A percentile compares a stretch with the other conserved stretches of the same genome.
Conservation (phyloP, 768 basidiomycete species). For the Botryobasidium botryosum region DNA sequence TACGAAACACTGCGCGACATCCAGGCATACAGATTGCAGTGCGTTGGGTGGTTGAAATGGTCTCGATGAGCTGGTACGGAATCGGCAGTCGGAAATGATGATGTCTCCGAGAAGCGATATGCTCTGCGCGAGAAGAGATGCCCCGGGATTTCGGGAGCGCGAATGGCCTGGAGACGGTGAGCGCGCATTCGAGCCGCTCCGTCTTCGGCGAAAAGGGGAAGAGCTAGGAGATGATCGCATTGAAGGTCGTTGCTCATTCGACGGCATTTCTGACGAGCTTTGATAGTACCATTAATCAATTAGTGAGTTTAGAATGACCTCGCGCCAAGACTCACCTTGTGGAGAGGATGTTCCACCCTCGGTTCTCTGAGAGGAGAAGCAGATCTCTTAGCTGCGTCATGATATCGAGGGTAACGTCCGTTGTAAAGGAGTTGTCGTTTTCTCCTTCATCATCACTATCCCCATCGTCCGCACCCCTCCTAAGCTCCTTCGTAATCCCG, state of each 20-base stretch:
- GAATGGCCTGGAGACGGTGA: conserved; percentile 14
- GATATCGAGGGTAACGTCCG: conserved; percentile 48
- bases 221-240: conserved; percentile 9
- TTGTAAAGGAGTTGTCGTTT: conserved; percentile 31
- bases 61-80: conserved; percentile 37
- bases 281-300: no score
- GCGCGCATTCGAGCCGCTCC: conserved; percentile 1
- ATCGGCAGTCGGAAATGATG: conserved; percentile 56
- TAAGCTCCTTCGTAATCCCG: conserved; percentile 19
- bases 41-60: conserved; percentile 56
- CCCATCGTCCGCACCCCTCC: conserved; percentile 24
- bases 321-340: conserved; percentile 25
- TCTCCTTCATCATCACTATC: conserved; percentile 22
- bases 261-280: neutral
- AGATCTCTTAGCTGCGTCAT: conserved; percentile 47
- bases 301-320: no score
- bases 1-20: conserved; percentile 42
- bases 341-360: conserved; percentile 48
- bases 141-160: no score
- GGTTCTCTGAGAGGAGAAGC: conserved; percentile 34
- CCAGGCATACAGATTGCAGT: conserved; percentile 53
- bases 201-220: conserved; percentile 22
- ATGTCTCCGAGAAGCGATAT: conserved; percentile 45
- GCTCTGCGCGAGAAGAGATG: conserved; percentile 15
- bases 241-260: neutral